Conservation (phyloP, 1,284 basidiomycete genomes). For the Puccinia brachypodii region DNA sequence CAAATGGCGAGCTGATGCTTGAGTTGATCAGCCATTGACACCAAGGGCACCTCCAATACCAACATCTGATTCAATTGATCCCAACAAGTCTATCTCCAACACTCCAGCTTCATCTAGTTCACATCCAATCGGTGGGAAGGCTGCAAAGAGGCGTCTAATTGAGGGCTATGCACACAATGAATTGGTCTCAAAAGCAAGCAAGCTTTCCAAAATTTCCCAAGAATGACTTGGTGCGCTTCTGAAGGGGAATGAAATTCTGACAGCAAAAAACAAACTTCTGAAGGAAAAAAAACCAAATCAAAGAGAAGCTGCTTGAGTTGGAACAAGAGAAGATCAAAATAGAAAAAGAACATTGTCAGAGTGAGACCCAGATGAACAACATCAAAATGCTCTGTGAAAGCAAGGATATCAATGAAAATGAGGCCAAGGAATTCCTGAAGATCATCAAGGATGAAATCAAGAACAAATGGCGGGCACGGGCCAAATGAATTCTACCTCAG, state of each 20-base stretch:
- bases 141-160: background rate
- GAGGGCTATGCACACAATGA: too few species aligned
- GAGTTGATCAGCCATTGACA: too few species aligned
- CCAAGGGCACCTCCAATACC: background rate
- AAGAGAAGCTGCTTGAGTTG: too few species aligned
- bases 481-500: too few species aligned
- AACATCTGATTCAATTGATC: background rate
- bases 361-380: background rate
- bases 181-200: too few species aligned
- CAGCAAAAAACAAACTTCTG: too few species aligned
- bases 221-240: too few species aligned
- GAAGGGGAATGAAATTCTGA: too few species aligned
- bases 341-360: background rate
- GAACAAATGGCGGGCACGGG: background rate
- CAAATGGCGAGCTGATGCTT: constrained; percentile 12
- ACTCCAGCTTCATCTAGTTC: background rate
- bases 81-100: background rate
- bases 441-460: background rate
- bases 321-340: background rate
- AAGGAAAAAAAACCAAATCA: too few species aligned
- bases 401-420: background rate
- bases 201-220: too few species aligned
- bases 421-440: background rate
- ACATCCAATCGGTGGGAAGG: background rate
- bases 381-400: background rate